Evolutionary conservation across 768 basidiomycete genomes (phyloP), one percentile per base, ranked within the genome.

Genomic region (Boletus reticuloceps): DNA sequence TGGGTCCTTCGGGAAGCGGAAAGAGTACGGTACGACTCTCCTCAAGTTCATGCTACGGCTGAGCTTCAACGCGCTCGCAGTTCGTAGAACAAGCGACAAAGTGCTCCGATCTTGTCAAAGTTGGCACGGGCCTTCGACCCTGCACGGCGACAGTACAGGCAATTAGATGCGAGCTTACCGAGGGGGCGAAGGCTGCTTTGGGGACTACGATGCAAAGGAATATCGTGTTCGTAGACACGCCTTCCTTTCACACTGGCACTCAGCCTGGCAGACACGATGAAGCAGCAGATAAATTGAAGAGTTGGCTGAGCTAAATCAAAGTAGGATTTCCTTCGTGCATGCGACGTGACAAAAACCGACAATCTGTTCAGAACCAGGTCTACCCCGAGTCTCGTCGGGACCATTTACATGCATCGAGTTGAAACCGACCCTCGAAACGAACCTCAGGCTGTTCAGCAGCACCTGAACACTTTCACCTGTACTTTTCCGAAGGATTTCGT

Each of bases 141-240:
- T 11, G 19, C 42, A 59, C 56, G 1, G 3, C 1, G 1, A 20
- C 43, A 2, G 50, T 56, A 16, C 45, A 36, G n/a, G 65, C 65
- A 20, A 37, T 64, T 25, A 58, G 47, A 56, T 59, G 52, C 41
- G 34, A 47, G 8, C 56, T 64, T 22, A 36, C 39, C 0, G 47
- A 42, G 0, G 22, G 6, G 5, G 63, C 43, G 5, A 53, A 22
- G 34, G 1, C 0, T 4, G 13, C 12, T n/a, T 39, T 63, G 19
- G 4, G 27, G 0, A 22, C 9, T 3, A 10, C 19, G 11, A 7
- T 0, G 5, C 41, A 49, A 25, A 56, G 38, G 2, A 14, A 43
- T 32, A 60, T 65, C 10, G 66, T 67, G 17, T 59, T 67, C 17
- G 59, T 67, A 1, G 61, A 68, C 51, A 68, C 51, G 0, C 66